Evolutionary conservation across 2,329 filamentous ascomycete genomes (phyloP).

Genomic region (Phialophora expanda): DNA sequence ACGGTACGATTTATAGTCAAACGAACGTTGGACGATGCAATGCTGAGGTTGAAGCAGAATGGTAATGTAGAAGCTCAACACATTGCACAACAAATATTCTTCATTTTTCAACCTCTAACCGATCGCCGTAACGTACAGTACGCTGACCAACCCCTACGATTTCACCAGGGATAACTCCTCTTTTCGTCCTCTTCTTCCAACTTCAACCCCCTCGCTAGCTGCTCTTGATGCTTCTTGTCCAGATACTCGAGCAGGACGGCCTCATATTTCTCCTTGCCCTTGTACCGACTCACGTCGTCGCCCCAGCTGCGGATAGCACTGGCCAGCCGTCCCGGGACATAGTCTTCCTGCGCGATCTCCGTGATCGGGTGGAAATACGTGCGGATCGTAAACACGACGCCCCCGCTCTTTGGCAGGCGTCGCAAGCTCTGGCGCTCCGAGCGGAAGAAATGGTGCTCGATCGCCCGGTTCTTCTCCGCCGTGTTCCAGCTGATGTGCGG

Average conservation of each 20-base stretch:
- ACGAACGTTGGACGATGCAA: no score
- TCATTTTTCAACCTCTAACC: neutral
- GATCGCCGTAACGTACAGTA: neutral
- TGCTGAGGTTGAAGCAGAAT: no score
- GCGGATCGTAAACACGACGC: conserved; percentile 74
- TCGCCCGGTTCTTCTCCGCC: conserved; percentile 73
- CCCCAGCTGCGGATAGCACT: conserved; percentile 82
- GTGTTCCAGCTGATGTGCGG: conserved; percentile 72
- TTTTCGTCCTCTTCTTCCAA: conserved; percentile 65
- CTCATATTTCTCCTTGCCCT: conserved; percentile 75
- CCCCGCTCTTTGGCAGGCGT: conserved; percentile 63
- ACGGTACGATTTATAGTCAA: neutral
- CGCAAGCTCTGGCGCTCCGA: conserved; percentile 75
- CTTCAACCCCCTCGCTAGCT: conserved; percentile 70
- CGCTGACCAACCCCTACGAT: neutral
- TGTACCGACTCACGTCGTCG: conserved; percentile 75
- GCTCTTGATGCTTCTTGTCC: conserved; percentile 74
- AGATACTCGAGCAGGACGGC: conserved; percentile 77
- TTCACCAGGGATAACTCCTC: conserved; percentile 65
- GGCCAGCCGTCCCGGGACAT: conserved; percentile 77
- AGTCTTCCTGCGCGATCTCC: conserved; percentile 70
- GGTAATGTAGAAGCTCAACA: no score
- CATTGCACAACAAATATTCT: no score
- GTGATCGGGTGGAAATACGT: conserved; percentile 78
- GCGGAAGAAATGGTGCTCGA: conserved; percentile 76